phyloP scores from a whole-genome alignment of 1,284 basidiomycete genomes.

The Rhodotorula sp. region DNA sequence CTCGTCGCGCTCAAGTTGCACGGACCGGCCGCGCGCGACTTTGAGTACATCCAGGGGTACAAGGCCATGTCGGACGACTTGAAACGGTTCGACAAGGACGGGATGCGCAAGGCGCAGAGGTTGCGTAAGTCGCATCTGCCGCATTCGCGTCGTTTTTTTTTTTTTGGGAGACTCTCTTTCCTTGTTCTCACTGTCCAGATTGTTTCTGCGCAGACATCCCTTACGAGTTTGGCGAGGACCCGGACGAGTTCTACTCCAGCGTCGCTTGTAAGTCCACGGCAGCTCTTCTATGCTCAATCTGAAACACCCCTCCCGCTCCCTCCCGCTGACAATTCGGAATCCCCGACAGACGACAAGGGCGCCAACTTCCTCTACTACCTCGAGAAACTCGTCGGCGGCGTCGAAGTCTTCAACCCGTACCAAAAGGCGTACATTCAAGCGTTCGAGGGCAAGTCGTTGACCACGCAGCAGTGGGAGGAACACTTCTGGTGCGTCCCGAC shows the following conservation, averaged over 20 bases:
- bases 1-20: slow-evolving; percentile 72
- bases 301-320: neutral
- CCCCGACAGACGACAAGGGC: slow-evolving; percentile 50
- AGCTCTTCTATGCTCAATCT: slow-evolving; percentile 37
- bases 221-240: slow-evolving; percentile 74
- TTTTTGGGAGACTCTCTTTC: too few relatives aligned
- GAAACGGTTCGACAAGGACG: slow-evolving; percentile 56
- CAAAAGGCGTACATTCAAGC: slow-evolving; percentile 74
- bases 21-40: slow-evolving; percentile 74
- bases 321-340: neutral
- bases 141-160: too few relatives aligned
- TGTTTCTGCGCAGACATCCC: slow-evolving; percentile 82
- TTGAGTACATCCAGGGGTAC: slow-evolving; percentile 72
- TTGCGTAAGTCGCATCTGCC: slow-evolving; percentile 17
- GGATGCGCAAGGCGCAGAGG: slow-evolving; percentile 24
- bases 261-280: slow-evolving; percentile 56
- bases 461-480: slow-evolving; percentile 80
- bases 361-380: slow-evolving; percentile 67
- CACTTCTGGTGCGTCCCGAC: slow-evolving; percentile 63
- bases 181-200: slow-evolving; percentile 3
- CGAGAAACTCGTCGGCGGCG: slow-evolving; percentile 75
- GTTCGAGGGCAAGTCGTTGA: slow-evolving; percentile 78
- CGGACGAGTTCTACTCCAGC: slow-evolving; percentile 64
- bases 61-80: slow-evolving; percentile 73
- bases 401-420: slow-evolving; percentile 64